phyloP scores from a whole-genome alignment of 1,284 basidiomycete genomes.

The Ceratobasidium theobromae region DNA sequence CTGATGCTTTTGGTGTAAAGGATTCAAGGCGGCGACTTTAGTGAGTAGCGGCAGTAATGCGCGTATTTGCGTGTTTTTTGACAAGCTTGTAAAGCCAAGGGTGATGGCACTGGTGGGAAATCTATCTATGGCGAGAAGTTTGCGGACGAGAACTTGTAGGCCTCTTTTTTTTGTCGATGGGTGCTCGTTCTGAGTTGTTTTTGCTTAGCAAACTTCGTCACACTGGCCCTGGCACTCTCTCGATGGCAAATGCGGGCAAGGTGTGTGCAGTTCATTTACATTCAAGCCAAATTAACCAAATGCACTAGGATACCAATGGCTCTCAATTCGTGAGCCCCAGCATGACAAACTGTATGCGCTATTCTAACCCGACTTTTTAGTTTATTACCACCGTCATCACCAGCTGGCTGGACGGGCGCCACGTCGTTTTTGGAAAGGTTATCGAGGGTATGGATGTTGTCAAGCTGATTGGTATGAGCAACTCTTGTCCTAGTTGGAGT shows the following conservation, averaged over 20 bases:
- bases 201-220: conserved; percentile 80
- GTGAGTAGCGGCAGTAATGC: conserved; percentile 41
- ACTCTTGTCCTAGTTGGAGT: not conserved
- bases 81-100: conserved; percentile 46
- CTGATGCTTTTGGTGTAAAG: conserved; percentile 39
- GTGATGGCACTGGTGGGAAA: conserved; percentile 65
- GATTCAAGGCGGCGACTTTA: conserved; percentile 75
- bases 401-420: conserved; percentile 73
- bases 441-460: conserved; percentile 89
- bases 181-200: not conserved
- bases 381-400: conserved; percentile 83
- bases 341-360: conserved; percentile 15
- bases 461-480: conserved; percentile 61
- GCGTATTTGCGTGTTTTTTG: not conserved
- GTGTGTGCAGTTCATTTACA: conserved; percentile 26
- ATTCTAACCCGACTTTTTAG: conserved; percentile 45
- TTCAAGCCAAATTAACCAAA: conserved; percentile 37
- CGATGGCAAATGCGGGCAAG: conserved; percentile 85
- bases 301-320: conserved; percentile 50
- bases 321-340: conserved; percentile 73
- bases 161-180: not conserved
- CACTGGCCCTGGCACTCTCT: conserved; percentile 79
- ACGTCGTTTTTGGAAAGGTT: conserved; percentile 90
- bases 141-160: conserved; percentile 81
- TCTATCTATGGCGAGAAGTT: conserved; percentile 62